Conservation (phyloP, 441 rosid species). For the Adansonia grandidieri region DNA sequence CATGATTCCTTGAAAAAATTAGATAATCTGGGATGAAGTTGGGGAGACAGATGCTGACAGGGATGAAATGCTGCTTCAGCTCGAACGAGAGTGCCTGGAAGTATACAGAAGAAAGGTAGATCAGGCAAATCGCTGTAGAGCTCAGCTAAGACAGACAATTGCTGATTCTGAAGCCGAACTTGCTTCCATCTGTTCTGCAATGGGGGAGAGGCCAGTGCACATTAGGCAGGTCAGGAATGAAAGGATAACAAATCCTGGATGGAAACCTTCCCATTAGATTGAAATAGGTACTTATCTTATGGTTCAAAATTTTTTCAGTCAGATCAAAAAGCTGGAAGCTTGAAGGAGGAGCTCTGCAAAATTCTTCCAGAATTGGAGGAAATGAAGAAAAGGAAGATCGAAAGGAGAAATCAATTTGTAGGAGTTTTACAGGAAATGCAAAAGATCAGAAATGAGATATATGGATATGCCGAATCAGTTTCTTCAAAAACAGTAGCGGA, state of each 20-base stretch:
- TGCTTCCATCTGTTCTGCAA: slow-evolving; percentile 77
- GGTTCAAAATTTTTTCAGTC: slow-evolving; percentile 43
- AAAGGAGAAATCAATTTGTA: slow-evolving; percentile 75
- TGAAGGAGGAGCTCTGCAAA: slow-evolving; percentile 81
- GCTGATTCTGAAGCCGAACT: slow-evolving; percentile 93
- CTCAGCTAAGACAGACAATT: slow-evolving; percentile 75
- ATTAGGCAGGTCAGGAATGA: slow-evolving; percentile 67
- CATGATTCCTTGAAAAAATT: slow-evolving; percentile 20
- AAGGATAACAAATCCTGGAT: not conserved
- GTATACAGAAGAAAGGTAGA: slow-evolving; percentile 95
- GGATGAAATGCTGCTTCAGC: slow-evolving; percentile 86
- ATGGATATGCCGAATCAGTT: slow-evolving; percentile 45
- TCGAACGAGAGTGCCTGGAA: slow-evolving; percentile 92
- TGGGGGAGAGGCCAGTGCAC: slow-evolving; percentile 92
- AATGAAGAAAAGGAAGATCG: slow-evolving; percentile 71
- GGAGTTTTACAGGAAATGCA: slow-evolving; percentile 64
- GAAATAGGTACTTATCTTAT: not conserved
- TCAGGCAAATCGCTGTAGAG: slow-evolving; percentile 79
- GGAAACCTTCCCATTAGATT: not conserved
- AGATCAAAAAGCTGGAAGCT: slow-evolving; percentile 73
- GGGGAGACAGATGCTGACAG: slow-evolving; percentile 87
- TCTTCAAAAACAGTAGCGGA: slow-evolving; percentile 42
- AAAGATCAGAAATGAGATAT: slow-evolving; percentile 59
- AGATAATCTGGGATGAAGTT: slow-evolving; percentile 98
- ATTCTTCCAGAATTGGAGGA: slow-evolving; percentile 87